A percentile compares a stretch with the other conserved stretches of the same genome.
Conservation (phyloP, 2,329 filamentous ascomycete species). For the Mariannaea sp. region DNA sequence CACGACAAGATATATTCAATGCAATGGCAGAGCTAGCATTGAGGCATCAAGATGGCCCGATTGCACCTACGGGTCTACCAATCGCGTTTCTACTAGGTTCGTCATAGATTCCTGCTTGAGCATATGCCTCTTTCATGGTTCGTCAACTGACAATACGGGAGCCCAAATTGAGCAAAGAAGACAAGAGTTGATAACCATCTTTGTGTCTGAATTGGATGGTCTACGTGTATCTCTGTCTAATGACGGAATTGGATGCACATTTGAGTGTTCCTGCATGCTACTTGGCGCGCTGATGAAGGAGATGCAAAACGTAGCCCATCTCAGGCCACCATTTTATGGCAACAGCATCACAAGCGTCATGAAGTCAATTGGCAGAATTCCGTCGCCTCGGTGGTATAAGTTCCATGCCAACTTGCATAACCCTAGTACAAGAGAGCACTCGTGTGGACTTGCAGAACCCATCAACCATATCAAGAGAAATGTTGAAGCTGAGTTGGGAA, state of each 20-base stretch:
- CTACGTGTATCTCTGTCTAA: neutral
- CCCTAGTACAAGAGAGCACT: too few species aligned
- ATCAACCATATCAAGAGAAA: too few species aligned
- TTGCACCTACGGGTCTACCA: neutral
- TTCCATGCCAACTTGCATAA: too few species aligned
- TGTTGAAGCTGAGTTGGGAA: too few species aligned
- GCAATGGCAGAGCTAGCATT: neutral
- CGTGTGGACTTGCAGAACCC: too few species aligned
- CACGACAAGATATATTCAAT: neutral
- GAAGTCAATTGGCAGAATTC: too few species aligned
- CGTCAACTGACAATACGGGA: neutral
- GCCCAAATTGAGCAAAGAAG: conserved; percentile 3
- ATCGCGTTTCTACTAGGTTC: neutral
- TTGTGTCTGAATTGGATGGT: neutral
- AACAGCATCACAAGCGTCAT: neutral
- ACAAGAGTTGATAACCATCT: neutral
- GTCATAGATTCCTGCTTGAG: neutral
- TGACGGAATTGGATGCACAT: neutral
- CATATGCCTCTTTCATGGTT: too few species aligned
- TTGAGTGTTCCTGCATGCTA: conserved; percentile 9
- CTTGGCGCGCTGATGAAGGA: conserved; percentile 1
- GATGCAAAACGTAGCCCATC: neutral
- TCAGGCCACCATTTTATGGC: conserved; percentile 2
- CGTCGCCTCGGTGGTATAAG: too few species aligned
- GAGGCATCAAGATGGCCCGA: neutral